Evolutionary conservation across 1,284 basidiomycete species (phyloP), one percentile per base, ranked within the genome.

Genomic region (Porphyrellus sp.): DNA sequence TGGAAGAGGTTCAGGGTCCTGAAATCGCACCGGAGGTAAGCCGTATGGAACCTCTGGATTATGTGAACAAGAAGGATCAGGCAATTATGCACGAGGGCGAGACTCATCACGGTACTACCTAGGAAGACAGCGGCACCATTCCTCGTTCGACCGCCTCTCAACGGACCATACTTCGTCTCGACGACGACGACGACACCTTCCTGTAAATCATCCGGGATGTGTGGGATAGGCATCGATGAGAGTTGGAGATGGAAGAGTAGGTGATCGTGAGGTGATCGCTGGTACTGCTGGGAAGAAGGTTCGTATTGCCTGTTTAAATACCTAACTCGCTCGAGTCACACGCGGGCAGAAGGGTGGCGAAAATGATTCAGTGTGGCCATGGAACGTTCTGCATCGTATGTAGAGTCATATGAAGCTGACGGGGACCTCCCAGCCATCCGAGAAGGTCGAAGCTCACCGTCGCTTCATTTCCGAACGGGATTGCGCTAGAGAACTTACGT

Each of bases 1-100:
- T 2, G 85, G 81, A 7, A 90, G 70, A 0, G 84, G 74, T 13
- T 75, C 62, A 2, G 86, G 81, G 62, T 89, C 80, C 49, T 80
- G 70, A 60, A 87, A 90, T 24, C 87, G 75, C 27, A 61, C 68
- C 0, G 85, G 83, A 43, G 82, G 78, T 15, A 84, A 67, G 0
- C 81, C 87, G 61, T 86, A 91, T 0, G 87, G 86, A 16, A 90
- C 72, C 71, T 91, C 86, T 89, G 55, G 20, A 35, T 8, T n/a
- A n/a, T n/a, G n/a, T n/a, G n/a, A n/a, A n/a, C n/a, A 5, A 20
- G 18, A 6, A 4, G 20, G 8, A 23, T 18, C 28, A 13, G 45
- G 18, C 40, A 4, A 49, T 24, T 18, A 16, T 7, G 8, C 21
- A 5, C 5, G 8, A 13, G 20, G 31, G 31, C 15, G 23, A 16